Evolutionary conservation across 805 yeast genomes (phyloP), one percentile per base, ranked within the genome.

Genomic region (Saturnispora diversa): DNA sequence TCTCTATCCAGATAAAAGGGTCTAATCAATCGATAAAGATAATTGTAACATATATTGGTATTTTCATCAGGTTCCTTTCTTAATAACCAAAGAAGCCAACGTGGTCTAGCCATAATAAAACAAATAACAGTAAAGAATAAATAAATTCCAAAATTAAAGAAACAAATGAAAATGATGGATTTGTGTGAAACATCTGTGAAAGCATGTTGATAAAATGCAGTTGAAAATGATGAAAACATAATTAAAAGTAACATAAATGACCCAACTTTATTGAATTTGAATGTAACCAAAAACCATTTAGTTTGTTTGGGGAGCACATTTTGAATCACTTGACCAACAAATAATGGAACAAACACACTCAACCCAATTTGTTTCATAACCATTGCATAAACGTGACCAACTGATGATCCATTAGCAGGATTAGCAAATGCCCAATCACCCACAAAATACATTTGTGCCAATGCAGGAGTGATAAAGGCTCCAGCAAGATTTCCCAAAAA

Each of bases 331-430:
- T 87, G 95, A 1, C 96, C 96, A n/a, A 86, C 87, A 55, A 83
- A 79, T 16, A 85, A 59, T 0, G 96, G 96, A 8, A 86, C 75
- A 58, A 87, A 85, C 4, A 86, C 86, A 5, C 58, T 74, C 15
- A 83, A 66, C 0, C 95, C 95, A 42, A 87, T 68, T 58, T 87
- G 95, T 57, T 84, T 81, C 90, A 87, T 83, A 37, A 85, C 95
- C 44, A 77, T 66, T 21, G 70, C 67, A 58, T 87, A 87, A 36
- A 87, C 71, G 11, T 65, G 62, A 16, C 66, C 63, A 32, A 84
- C 72, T 5, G 75, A 60, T 12, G 66, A 53, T 2, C 72, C 80
- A 29, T 63, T 59, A 0, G 84, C 79, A 3, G 96, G 96, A 53
- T 86, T 85, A 6, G 90, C 95, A 55, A 80, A 86, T 10, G 62